Base-by-base conservation (phyloP, 1,139 yeast genomes). In the Yamadazyma buinensis region DNA sequence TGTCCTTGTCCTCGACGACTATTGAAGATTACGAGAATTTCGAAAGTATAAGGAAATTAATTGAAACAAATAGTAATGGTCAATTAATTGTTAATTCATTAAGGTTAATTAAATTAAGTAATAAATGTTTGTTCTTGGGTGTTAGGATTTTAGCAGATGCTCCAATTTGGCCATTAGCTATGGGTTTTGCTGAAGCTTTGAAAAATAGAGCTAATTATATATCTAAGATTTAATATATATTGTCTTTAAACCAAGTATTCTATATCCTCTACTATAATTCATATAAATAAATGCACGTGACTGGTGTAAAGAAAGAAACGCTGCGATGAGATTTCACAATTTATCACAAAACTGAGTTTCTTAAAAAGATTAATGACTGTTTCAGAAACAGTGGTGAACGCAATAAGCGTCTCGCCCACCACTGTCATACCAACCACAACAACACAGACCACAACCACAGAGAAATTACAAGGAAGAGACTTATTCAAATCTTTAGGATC, bases 81-180 rank as follows among this genome's bases (percentile, higher is more conserved):
- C 42, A 48, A 29, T 38, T 46, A 27, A 46, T 46, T 29, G 42
- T 46, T 14, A 45, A 46, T 35, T 42, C 47, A n/a, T 39, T 46
- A 15, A 46, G 43, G 20, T 37, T 46, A 28, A 46, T 46, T 14
- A 46, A 45, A 27, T 59, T 82, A 26, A 75, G 84, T 7, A 64
- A 72, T 19, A 72, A 78, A 48, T 70, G 78, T 20, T 57, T 82
- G 33, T 77, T 79, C 40, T 57, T 83, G 36, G 92, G 92, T 20
- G 82, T 83, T 11, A 64, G 87, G 42, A 77, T 83, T 22, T 64
- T 84, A 36, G 86, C 87, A 2, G 88, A 83, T 60, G 87, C 88
- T 0, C 90, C 92, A 2, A 81, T 83, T 12, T 83, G 92, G 92
- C 90, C 92, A 1, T 71, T 81, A 36, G 84, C 87, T 1, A 64